Conservation (phyloP, 805 yeast species). For the Blastobotrys terrestris region DNA sequence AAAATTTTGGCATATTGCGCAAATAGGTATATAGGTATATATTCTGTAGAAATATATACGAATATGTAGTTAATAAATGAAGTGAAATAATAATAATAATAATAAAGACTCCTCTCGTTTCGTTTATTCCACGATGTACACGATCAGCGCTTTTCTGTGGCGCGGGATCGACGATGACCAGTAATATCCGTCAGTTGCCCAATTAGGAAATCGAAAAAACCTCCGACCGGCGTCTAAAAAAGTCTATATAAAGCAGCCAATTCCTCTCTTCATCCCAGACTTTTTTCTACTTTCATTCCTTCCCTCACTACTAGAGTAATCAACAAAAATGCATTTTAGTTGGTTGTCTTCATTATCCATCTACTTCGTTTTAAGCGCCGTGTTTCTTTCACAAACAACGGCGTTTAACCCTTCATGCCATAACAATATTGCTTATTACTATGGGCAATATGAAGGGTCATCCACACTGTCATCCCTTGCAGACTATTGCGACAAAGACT, state of each 20-base stretch:
- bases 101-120: too few relatives aligned
- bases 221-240: background rate
- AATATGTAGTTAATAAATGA: too few relatives aligned
- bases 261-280: background rate
- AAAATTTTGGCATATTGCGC: too few relatives aligned
- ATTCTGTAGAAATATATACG: too few relatives aligned
- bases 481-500: constrained; percentile 57
- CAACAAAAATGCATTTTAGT: background rate
- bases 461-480: constrained; percentile 28
- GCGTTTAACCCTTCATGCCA: background rate
- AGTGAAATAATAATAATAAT: too few relatives aligned
- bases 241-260: background rate
- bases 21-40: too few relatives aligned
- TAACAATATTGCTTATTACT: background rate
- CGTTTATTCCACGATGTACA: too few relatives aligned
- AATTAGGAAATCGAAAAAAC: background rate
- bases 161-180: background rate
- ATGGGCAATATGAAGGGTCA: constrained; percentile 38
- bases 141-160: background rate
- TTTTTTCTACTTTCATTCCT: background rate
- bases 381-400: background rate
- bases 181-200: background rate
- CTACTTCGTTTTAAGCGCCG: background rate
- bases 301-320: background rate
- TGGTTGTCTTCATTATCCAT: background rate